phyloP scores from a whole-genome alignment of 768 basidiomycete species.

The Royoungia palumana region DNA sequence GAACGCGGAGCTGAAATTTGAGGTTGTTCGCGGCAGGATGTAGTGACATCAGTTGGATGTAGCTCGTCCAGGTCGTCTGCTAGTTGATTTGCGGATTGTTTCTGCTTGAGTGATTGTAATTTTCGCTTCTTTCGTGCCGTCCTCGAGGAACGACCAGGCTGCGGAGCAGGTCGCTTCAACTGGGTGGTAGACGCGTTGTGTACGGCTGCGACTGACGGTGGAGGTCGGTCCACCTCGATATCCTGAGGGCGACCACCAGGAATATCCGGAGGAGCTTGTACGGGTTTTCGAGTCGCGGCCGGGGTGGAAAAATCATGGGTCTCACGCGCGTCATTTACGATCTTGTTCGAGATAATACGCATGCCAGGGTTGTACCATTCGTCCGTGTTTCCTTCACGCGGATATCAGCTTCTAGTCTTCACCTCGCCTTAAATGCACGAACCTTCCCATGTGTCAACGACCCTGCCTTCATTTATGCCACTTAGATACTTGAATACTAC shows the following conservation, averaged over 20 bases:
- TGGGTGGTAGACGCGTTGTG: neutral
- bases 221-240: neutral
- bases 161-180: neutral
- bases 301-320: neutral
- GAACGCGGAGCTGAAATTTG: neutral
- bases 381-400: conserved; percentile 12
- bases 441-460: conserved; percentile 44
- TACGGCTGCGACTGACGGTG: neutral
- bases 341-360: conserved; percentile 12
- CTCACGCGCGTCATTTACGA: conserved; percentile 7
- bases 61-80: neutral
- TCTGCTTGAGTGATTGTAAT: conserved; percentile 5
- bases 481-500: conserved; percentile 39
- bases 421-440: conserved; percentile 7
- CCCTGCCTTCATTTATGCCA: conserved; percentile 23
- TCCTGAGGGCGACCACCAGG: neutral
- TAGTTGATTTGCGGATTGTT: neutral
- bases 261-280: neutral
- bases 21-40: conserved; percentile 3
- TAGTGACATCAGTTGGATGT: neutral
- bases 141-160: neutral
- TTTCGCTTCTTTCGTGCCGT: conserved; percentile 15
- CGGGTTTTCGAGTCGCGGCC: neutral
- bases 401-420: neutral
- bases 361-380: conserved; percentile 26